Percentiles rank a stretch among this genome's conserved stretches.
Evolutionary conservation across 257 asterid species (phyloP).

Genomic region (Solanum gandarillasii): DNA sequence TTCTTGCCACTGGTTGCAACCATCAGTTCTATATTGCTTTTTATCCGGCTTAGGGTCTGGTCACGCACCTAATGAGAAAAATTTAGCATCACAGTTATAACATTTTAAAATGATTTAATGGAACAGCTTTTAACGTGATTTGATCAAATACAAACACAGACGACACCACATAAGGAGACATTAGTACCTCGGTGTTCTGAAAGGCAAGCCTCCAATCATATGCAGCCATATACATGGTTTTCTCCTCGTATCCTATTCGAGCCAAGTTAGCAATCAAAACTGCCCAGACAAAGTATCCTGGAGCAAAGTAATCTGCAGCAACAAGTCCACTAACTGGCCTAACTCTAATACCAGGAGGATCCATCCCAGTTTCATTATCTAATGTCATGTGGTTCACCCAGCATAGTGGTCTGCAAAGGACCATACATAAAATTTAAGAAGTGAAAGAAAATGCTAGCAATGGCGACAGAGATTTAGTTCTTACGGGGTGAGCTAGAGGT

Average conservation of each 20-base stretch:
- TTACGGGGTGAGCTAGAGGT: neutral
- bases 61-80: conserved; percentile 58
- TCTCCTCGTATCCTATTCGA: conserved; percentile 89
- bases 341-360: conserved; percentile 76
- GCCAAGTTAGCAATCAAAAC: conserved; percentile 87
- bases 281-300: conserved; percentile 98
- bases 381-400: conserved; percentile 96
- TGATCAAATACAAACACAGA: neutral
- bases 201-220: conserved; percentile 97
- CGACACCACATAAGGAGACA: neutral
- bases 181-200: conserved; percentile 83
- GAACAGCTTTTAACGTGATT: neutral
- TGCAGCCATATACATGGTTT: conserved; percentile 94
- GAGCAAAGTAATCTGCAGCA: conserved; percentile 94
- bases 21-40: conserved; percentile 72
- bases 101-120: neutral
- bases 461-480: neutral
- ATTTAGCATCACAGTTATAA: neutral
- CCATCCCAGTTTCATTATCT: conserved; percentile 90
- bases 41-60: conserved; percentile 60
- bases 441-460: neutral
- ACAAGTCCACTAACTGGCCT: conserved; percentile 92
- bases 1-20: conserved; percentile 72
- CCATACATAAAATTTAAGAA: neutral
- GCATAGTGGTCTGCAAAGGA: conserved; percentile 67